Conservation (phyloP, 768 basidiomycete species). For the Lactifluus pinguis region DNA sequence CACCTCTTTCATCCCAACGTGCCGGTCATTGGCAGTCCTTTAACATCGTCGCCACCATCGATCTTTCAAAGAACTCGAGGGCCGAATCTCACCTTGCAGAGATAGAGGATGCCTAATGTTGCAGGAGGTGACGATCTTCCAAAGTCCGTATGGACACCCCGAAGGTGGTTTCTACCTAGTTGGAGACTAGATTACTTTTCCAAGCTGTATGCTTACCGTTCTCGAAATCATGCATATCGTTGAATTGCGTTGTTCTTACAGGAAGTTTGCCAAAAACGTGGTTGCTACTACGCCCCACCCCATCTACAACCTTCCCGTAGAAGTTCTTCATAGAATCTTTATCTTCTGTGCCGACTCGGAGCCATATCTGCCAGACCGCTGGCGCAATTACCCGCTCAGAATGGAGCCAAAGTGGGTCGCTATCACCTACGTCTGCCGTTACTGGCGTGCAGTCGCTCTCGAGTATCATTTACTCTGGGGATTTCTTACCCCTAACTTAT, state of each 20-base stretch:
- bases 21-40: too few relatives aligned
- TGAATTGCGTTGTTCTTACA: not conserved
- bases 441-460: constrained; percentile 11
- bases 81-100: too few relatives aligned
- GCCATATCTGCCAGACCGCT: too few relatives aligned
- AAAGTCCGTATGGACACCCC: too few relatives aligned
- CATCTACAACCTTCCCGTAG: constrained; percentile 2
- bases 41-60: too few relatives aligned
- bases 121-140: too few relatives aligned
- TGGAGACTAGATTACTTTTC: not conserved
- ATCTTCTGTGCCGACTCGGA: not conserved
- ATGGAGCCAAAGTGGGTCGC: constrained; percentile 11
- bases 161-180: not conserved
- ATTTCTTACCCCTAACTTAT: constrained; percentile 6
- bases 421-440: constrained; percentile 12
- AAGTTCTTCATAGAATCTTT: constrained; percentile 11
- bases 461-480: constrained; percentile 9
- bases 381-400: not conserved
- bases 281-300: not conserved
- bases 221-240: not conserved
- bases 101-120: too few relatives aligned
- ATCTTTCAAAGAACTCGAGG: too few relatives aligned
- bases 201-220: not conserved
- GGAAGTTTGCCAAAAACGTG: not conserved
- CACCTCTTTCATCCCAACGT: too few relatives aligned